Evolutionary conservation across 1,284 basidiomycete genomes (phyloP), one percentile per base, ranked within the genome.

Genomic region (Microbotryum lychnidis-dioicae): DNA sequence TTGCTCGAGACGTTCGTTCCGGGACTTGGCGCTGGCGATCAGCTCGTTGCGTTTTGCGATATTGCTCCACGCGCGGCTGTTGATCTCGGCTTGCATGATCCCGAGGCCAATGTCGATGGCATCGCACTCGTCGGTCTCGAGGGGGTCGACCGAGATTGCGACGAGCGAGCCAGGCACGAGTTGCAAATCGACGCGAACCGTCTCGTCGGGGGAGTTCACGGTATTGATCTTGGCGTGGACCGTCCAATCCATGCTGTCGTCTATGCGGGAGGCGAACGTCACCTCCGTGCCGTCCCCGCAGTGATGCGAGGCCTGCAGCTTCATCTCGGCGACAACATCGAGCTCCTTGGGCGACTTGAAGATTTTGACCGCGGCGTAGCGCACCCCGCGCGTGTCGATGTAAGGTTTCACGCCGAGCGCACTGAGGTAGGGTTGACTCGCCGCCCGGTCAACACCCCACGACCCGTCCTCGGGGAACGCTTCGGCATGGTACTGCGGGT

Each of bases 261-360:
- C 58, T 46, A 51, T 52, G 5, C 57, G 44, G 4, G 45, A 16
- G 16, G 61, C 33, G 25, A 68, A 52, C 8, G 37, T 47, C 21
- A 68, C 47, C 29, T 56, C 46, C 8, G 64, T 65, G 1, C 66
- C 62, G 52, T 66, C 67, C 20, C 67, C 67, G 49, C 67, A 69
- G 2, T 25, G 21, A 45, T 69, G 67, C 20, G 53, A 51, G n/a
- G 64, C 57, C 10, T 58, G 60, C 21, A 60, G 64, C 23, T 53
- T 37, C 4, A 61, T 21, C 12, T 69, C 64, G 37, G 64, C 21
- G 3, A 63, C 60, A 42, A 64, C 65, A 27, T 64, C 54, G 55
- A 69, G 56, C 1, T 27, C 45, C 16, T 50, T 57, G 25, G 65
- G 65, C 23, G 62, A 46, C 6, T 46, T 53, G 60, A 64, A 69